Conservation (phyloP, 129 eudicot genomes). For the Silybum marianum region DNA sequence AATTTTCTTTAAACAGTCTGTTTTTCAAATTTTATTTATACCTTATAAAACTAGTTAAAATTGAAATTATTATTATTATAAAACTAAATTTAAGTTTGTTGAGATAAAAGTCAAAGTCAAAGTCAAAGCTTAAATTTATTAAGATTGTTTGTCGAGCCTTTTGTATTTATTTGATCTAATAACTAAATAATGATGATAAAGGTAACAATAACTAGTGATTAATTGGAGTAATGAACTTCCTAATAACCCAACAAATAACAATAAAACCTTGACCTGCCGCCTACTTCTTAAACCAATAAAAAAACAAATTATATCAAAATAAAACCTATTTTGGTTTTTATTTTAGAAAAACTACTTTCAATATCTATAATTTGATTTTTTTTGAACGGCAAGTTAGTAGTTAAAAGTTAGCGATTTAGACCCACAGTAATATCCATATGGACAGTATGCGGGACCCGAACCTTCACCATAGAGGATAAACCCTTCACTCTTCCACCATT, state of each 20-base stretch:
- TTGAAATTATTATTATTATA: background rate
- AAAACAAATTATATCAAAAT: background rate
- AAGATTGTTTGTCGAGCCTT: background rate
- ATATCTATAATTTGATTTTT: too few species aligned
- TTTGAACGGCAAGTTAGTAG: too few species aligned
- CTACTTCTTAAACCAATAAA: slow-evolving; percentile 5
- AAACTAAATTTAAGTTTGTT: background rate
- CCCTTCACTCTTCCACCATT: too few species aligned
- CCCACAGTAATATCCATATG: too few species aligned
- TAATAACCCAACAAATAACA: too few species aligned
- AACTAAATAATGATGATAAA: background rate
- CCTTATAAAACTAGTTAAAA: background rate
- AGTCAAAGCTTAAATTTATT: background rate
- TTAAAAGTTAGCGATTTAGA: too few species aligned
- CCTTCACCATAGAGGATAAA: too few species aligned
- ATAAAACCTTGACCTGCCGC: slow-evolving; percentile 35
- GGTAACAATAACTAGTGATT: background rate
- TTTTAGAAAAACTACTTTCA: too few species aligned
- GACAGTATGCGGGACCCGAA: too few species aligned
- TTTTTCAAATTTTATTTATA: too few species aligned
- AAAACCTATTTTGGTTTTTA: background rate
- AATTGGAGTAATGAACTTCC: background rate
- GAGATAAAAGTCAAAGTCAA: background rate
- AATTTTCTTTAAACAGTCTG: too few species aligned
- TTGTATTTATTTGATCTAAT: background rate